These are phyloP conservation scores for Cucurbita maxima DNA, from an alignment of 306 rosid species.

Conservation along the genomic window DNA sequence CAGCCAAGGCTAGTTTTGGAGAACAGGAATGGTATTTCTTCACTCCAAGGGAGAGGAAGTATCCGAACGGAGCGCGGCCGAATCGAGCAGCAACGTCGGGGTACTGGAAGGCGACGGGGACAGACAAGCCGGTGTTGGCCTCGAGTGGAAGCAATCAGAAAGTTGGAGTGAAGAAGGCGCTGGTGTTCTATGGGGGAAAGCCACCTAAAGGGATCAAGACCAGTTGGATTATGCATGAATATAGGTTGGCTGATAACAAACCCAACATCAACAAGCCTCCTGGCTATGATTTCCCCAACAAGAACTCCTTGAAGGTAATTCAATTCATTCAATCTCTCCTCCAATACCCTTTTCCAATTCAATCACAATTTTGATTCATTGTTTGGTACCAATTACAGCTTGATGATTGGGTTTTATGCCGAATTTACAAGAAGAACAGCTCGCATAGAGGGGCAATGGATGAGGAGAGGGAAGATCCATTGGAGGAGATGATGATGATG, in stretches of 20 bases:
- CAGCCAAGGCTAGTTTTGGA: conserved; percentile 68
- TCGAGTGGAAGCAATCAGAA: conserved; percentile 27
- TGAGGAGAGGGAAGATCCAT: conserved; percentile 44
- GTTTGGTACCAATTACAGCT: conserved; percentile 14
- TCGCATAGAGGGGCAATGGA: conserved; percentile 31
- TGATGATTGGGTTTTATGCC: conserved; percentile 68
- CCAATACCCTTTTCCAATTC: neutral
- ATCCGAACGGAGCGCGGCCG: conserved; percentile 62
- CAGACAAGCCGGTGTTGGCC: conserved; percentile 55
- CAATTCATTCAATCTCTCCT: neutral
- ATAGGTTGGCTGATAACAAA: conserved; percentile 45
- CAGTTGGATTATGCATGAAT: conserved; percentile 76
- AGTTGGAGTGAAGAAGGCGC: conserved; percentile 66
- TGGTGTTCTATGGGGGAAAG: conserved; percentile 66
- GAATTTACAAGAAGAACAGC: conserved; percentile 62
- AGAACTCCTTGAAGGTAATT: conserved; percentile 54
- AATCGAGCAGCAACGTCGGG: conserved; percentile 68
- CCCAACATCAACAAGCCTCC: conserved; percentile 43
- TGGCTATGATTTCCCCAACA: conserved; percentile 46
- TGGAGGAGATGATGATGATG: conserved; percentile 33
- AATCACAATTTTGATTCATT: too few species aligned
- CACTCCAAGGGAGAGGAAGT: conserved; percentile 61
- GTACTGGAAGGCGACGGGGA: conserved; percentile 71
- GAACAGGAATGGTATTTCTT: conserved; percentile 71
- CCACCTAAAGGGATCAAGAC: conserved; percentile 71